Evolutionary conservation across 495 filamentous ascomycete species (phyloP).

Genomic region (Penicillium canescens): DNA sequence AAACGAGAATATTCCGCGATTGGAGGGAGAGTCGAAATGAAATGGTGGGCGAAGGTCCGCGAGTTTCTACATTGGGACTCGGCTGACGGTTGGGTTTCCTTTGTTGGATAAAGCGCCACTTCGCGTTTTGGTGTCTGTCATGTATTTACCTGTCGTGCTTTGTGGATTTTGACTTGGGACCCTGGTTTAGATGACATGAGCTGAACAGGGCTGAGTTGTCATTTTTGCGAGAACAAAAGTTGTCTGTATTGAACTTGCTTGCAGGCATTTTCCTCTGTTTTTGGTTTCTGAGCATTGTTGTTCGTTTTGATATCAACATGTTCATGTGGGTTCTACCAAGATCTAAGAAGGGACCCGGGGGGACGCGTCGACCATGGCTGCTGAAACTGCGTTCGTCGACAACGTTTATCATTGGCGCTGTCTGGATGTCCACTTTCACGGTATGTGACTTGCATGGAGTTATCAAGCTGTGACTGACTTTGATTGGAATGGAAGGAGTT

Average conservation of each 20-base stretch:
- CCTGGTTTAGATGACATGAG: background rate
- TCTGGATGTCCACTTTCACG: conserved; percentile 63
- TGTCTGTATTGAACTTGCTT: no score
- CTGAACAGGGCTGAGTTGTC: no score
- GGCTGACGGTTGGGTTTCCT: conserved; percentile 1
- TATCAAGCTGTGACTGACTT: background rate
- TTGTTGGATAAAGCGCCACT: conserved; percentile 1
- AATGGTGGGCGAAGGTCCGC: background rate
- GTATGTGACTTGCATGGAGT: conserved; percentile 37
- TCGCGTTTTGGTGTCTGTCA: background rate
- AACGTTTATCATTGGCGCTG: conserved; percentile 59
- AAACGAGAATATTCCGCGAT: background rate
- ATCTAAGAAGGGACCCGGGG: background rate
- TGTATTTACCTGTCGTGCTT: background rate
- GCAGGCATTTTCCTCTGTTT: background rate
- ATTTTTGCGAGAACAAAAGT: no score
- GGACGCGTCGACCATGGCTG: conserved; percentile 36
- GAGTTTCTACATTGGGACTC: background rate
- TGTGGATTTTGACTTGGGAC: background rate
- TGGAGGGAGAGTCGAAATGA: background rate
- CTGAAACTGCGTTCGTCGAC: conserved; percentile 58
- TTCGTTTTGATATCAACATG: background rate
- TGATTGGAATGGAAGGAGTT: conserved; percentile 38
- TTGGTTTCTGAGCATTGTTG: background rate
- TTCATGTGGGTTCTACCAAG: background rate